phyloP scores from a whole-genome alignment of 2,329 filamentous ascomycete species.

The Hypoxylon sp. region DNA sequence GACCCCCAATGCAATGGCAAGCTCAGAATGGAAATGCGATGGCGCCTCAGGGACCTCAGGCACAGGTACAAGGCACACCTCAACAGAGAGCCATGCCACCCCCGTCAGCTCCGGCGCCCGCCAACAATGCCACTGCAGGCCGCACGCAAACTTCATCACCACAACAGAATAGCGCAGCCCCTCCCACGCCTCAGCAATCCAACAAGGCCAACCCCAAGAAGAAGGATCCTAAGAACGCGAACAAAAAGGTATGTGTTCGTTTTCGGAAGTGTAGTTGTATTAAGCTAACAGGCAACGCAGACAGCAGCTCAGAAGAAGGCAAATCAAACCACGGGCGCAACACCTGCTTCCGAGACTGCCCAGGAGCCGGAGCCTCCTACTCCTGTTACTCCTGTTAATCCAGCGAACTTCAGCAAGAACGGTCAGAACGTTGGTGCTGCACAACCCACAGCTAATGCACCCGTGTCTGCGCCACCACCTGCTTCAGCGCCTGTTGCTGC shows the following conservation, averaged over 20 bases:
- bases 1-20: slow-evolving; percentile 65
- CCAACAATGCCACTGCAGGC: slow-evolving; percentile 62
- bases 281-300: slow-evolving; percentile 57
- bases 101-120: slow-evolving; percentile 70
- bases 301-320: slow-evolving; percentile 74
- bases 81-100: slow-evolving; percentile 80
- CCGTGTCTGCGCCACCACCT: slow-evolving; percentile 61
- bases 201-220: slow-evolving; percentile 85
- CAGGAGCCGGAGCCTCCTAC: slow-evolving; percentile 72
- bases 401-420: slow-evolving; percentile 64
- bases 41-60: slow-evolving; percentile 63
- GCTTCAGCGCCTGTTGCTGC: slow-evolving; percentile 62
- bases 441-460: slow-evolving; percentile 60
- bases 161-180: slow-evolving; percentile 75
- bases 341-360: slow-evolving; percentile 70
- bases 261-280: slow-evolving; percentile 21
- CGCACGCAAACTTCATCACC: slow-evolving; percentile 73
- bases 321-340: slow-evolving; percentile 69
- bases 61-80: slow-evolving; percentile 76
- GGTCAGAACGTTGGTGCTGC: slow-evolving; percentile 61
- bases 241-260: slow-evolving; percentile 73
- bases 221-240: slow-evolving; percentile 76
- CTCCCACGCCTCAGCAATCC: slow-evolving; percentile 81
- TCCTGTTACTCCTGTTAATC: slow-evolving; percentile 72
- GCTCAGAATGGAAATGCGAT: slow-evolving; percentile 62